Percentiles rank a stretch among this genome's conserved stretches.
These are phyloP conservation scores for Filosporella fistucella DNA, from an alignment of 495 filamentous ascomycete species.

Conservation along the genomic window DNA sequence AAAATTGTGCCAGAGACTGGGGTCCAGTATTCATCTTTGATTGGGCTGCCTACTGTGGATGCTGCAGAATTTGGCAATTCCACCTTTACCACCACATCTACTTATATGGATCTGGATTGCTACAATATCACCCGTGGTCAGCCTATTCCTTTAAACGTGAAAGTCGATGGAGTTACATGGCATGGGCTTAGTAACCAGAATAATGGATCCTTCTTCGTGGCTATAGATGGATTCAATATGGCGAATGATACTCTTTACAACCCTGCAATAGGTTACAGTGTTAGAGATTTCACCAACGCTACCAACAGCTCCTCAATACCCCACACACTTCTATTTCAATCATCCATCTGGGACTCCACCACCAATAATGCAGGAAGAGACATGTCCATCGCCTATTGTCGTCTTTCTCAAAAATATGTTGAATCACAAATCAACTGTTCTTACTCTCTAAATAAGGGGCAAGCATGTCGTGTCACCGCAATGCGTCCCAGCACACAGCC, in stretches of 20 bases:
- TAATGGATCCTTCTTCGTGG: slow-evolving; percentile 1
- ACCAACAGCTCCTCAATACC: too few species aligned
- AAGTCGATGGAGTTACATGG: too few species aligned
- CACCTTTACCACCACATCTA: slow-evolving; percentile 13
- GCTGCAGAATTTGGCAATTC: slow-evolving; percentile 4
- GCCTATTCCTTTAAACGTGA: background rate
- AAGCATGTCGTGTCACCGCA: slow-evolving; percentile 13
- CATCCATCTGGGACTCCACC: slow-evolving; percentile 8
- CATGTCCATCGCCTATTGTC: slow-evolving; percentile 15
- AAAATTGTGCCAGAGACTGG: too few species aligned
- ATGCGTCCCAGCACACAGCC: slow-evolving; percentile 10
- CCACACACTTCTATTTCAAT: background rate
- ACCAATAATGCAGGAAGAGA: slow-evolving; percentile 17
- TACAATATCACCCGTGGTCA: slow-evolving; percentile 1
- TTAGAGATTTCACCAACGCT: too few species aligned
- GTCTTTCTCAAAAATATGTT: slow-evolving; percentile 13
- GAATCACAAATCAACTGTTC: slow-evolving; percentile 13
- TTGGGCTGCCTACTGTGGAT: too few species aligned
- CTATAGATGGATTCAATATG: slow-evolving; percentile 8
- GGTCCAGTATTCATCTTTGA: too few species aligned
- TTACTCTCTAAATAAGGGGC: background rate
- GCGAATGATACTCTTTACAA: slow-evolving; percentile 12
- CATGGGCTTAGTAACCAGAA: too few species aligned
- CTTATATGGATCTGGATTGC: slow-evolving; percentile 16
- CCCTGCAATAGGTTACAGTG: slow-evolving; percentile 2